Evolutionary conservation across 78 protist genomes (phyloP), one percentile per base, ranked within the genome.

Genomic region (Anaeramoeba flamelloides): DNA sequence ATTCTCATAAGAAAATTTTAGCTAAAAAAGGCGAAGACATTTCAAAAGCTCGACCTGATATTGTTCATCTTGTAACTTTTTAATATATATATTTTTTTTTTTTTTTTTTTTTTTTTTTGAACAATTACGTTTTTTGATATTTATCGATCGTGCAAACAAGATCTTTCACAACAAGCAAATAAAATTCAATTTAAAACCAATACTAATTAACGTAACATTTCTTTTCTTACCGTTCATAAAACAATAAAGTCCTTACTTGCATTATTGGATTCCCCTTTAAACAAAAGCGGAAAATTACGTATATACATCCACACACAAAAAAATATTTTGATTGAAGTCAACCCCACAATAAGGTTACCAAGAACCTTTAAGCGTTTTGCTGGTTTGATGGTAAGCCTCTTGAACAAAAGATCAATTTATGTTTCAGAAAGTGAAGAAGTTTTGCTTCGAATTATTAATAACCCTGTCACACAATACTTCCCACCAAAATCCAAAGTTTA

Each of bases 291-390:
- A 2, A 77, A 78, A 31, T 85, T 95, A 26, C 92, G 92, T 79
- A 82, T 95, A 30, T 96, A 78, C 80, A 82, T 96, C 1, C 94
- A 77, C 81, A 83, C 94, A 0, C 83, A 81, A 32, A 87, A 84
- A 34, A 81, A 81, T 75, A 87, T 88, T 22, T 82, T 93, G 41
- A 90, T 94, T 39, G 92, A 91, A 30, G 81, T 94, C 77, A 86
- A 89, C 83, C 98, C 98, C 3, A 89, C 86, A 34, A 87, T 89
- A 26, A 88, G 98, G 74, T 89, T 95, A 4, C 99, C 99, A n/a
- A 88, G 99, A 38, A 94, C 98, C 0, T 92, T 84, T 86, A 81
- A 87, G 75, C 92, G 97, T 22, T 96, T 96, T 38, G 77, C 94
- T 34, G 97, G 96, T 8, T 86, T 94, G 36, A 92, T 94, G 91